These are phyloP conservation scores for Prunus davidiana DNA, from an alignment of 306 rosid genomes.

Conservation along the genomic window DNA sequence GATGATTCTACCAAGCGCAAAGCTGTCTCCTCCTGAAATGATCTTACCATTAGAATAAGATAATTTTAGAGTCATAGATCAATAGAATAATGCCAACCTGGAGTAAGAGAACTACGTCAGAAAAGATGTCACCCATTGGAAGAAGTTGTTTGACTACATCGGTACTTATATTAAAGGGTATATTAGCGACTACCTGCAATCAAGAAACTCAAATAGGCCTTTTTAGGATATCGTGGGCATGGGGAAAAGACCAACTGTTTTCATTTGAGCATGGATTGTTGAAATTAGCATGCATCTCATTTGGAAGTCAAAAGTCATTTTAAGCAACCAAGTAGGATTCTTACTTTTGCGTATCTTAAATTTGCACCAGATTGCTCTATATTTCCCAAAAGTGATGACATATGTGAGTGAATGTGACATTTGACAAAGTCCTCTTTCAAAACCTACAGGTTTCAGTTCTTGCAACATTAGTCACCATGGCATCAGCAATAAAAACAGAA, in stretches of 20 bases:
- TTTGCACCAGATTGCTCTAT: constrained; percentile 27
- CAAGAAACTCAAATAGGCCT: constrained; percentile 11
- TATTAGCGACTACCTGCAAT: constrained; percentile 79
- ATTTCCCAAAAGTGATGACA: constrained; percentile 48
- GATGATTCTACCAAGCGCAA: constrained; percentile 71
- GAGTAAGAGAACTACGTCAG: constrained; percentile 72
- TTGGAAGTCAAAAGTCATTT: not conserved
- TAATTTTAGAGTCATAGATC: not conserved
- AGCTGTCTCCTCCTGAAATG: constrained; percentile 81
- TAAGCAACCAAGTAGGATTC: constrained; percentile 26
- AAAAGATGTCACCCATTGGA: constrained; percentile 30
- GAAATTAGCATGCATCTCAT: not conserved
- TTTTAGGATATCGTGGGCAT: not conserved
- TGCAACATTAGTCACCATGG: not conserved
- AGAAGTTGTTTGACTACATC: too few relatives aligned
- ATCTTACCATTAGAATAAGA: constrained; percentile 1
- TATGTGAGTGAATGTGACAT: constrained; percentile 68
- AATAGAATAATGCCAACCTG: constrained; percentile 48
- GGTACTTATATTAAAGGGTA: not conserved
- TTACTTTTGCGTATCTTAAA: constrained; percentile 67
- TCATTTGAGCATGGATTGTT: not conserved
- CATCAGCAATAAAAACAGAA: not conserved
- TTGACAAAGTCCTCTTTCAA: constrained; percentile 63
- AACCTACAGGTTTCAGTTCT: constrained; percentile 46
- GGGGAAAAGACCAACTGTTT: not conserved